Conservation (phyloP, 768 basidiomycete species). For the Hygrophorus pudorinus region DNA sequence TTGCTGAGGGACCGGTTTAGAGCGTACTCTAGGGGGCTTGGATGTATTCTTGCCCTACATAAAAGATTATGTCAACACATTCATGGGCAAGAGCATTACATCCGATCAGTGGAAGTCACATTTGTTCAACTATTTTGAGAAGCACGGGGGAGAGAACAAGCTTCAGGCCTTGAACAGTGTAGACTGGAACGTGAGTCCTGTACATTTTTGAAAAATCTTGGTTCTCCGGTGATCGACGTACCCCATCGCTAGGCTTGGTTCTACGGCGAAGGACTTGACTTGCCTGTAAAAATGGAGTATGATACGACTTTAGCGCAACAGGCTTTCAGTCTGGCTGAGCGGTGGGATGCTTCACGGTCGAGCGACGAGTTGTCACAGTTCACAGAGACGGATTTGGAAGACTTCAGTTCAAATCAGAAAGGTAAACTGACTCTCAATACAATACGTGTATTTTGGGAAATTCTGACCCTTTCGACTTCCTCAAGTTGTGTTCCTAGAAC, state of each 20-base stretch:
- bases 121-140: slow-evolving; percentile 59
- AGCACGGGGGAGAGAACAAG: slow-evolving; percentile 49
- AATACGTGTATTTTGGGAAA: neutral
- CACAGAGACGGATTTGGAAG: slow-evolving; percentile 44
- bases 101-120: slow-evolving; percentile 80
- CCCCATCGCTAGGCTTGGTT: slow-evolving; percentile 59
- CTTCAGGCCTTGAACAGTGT: slow-evolving; percentile 56
- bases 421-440: slow-evolving; percentile 37
- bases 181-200: slow-evolving; percentile 63
- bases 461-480: slow-evolving; percentile 3
- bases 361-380: slow-evolving; percentile 36
- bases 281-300: slow-evolving; percentile 70
- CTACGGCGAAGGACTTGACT: slow-evolving; percentile 62
- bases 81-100: slow-evolving; percentile 74
- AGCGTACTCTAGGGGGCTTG: slow-evolving; percentile 69
- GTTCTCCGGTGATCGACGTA: neutral
- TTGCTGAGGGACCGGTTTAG: slow-evolving; percentile 20
- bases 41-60: slow-evolving; percentile 81
- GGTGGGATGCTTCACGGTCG: slow-evolving; percentile 60
- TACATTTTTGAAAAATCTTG: neutral
- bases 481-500: slow-evolving; percentile 77
- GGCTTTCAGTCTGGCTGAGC: slow-evolving; percentile 61
- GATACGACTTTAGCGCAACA: slow-evolving; percentile 61
- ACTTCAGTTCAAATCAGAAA: slow-evolving; percentile 69
- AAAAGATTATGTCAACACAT: slow-evolving; percentile 72